Base-by-base conservation (phyloP, 441 rosid genomes). In the Capsella rubella region DNA sequence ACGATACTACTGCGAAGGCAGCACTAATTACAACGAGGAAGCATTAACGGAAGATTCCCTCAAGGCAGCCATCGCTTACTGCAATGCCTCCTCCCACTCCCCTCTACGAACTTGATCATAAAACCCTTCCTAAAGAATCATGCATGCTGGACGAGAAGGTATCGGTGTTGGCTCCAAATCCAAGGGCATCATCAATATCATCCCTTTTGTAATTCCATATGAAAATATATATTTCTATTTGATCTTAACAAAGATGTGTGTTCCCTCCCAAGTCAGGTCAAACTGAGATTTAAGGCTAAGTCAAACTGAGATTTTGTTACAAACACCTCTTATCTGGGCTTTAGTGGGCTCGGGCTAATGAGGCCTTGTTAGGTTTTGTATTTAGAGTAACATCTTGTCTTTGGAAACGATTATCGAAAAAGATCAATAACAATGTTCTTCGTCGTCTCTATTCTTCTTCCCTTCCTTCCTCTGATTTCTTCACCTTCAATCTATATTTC, bases 51-150 rank as follows among this genome's bases (percentile, higher is more conserved):
- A 73, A 8, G 72, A 65, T 15, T 57, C 77, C 4, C 71, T 73
- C 60, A 65, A 57, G 43, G 72, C 72, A 65, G 77, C 77, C 58
- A 73, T 73, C 53, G 77, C 77, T 35, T 73, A 73, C 53, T 74
- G 78, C 67, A 74, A 74, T 12, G 46, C 72, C 50, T 74, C 78
- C 42, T 65, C 57, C 25, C 56, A 43, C 21, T 54, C 70, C 64
- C 68, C 45, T 61, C 68, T 13, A 51, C 68, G 61, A 51, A 29
- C 45, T 61, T 59, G 49, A 59, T 32, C 6, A 32, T 34, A 16
- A 59, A 28, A 50, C 25, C 13, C 10, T 71, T 9, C 46, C 15
- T 15, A 46, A 2, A 46, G 29, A 29, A 42, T 14, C 47, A 42
- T 13, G 47, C 47, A 42, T 13, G 15, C 14, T 42, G 16, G 47